Base-by-base conservation (phyloP, 352 stramenopile genomes). In the Aphanomyces astaci region DNA sequence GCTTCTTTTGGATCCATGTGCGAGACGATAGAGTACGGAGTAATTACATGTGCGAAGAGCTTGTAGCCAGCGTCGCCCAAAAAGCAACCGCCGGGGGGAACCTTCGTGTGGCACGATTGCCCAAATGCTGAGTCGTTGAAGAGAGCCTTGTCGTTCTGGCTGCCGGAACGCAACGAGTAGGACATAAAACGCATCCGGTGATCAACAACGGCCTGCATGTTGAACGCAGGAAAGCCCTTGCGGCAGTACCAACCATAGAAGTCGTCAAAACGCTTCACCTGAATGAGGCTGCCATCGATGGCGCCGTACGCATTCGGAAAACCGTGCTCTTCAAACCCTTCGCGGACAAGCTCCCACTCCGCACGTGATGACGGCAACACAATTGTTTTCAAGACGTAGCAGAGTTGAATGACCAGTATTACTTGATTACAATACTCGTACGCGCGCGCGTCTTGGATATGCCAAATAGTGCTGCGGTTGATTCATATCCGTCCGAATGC, bases 61-160 rank as follows among this genome's bases (percentile, higher is more conserved):
- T 45, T 64, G 39, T 56, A 64, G 24, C 55, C 55, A 48, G 55
- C 2, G 39, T 64, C 55, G 39, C 15, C 55, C 13, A 49, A 13
- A 22, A 64, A 56, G 39, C 31, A 64, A 1, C 2, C 55, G 17
- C 40, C 40, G 22, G 22, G 1, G 22, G 40, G 40, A 49, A 49
- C 40, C 1, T n/a, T n/a, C 22, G 17, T 49, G 22, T 49, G 40
- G 40, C 40, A 49, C 22, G 1, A n/a, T 15, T n/a, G 40, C 15
- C 40, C 40, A 27, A 17, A 17, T 25, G 11, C 13, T 17, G 49
- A 27, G 25, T 56, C 13, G 49, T 56, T 56, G 25, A 56, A 56
- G 49, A 56, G 15, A 28, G 15, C 19, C 49, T 56, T 56, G 49
- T 56, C 49, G 49, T 56, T 56, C 22, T 56, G 49, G 1, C 13